Evolutionary conservation across 441 rosid species (phyloP).

Genomic region (Populus tomentosa): DNA sequence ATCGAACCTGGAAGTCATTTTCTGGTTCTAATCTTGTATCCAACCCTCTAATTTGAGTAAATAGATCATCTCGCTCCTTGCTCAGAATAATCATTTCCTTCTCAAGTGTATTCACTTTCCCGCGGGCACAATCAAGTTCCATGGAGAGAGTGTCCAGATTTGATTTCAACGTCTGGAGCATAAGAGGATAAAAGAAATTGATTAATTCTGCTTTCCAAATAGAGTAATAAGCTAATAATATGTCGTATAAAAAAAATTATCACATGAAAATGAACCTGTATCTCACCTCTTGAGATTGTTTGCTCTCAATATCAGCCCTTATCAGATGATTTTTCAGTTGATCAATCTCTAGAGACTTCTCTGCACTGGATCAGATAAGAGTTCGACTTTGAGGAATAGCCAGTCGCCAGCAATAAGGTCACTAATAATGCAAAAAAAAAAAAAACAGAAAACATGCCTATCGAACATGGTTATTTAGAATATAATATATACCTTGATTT

Average conservation of each 20-base stretch:
- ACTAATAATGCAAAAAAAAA: not conserved
- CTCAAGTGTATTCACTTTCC: constrained; percentile 28
- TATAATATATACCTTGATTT: constrained; percentile 52
- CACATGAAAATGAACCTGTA: constrained; percentile 10
- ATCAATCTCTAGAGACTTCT: constrained; percentile 52
- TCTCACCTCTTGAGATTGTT: constrained; percentile 45
- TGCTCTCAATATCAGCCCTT: constrained; percentile 33
- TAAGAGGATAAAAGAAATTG: constrained; percentile 14
- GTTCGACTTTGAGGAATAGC: not conserved
- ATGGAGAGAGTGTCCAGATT: constrained; percentile 33
- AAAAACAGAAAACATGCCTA: not conserved
- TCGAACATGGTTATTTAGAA: not conserved
- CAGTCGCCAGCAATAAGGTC: not conserved
- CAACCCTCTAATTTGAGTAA: constrained; percentile 26
- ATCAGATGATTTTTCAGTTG: constrained; percentile 41
- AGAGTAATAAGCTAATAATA: not conserved
- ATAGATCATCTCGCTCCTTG: constrained; percentile 44
- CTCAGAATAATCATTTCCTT: constrained; percentile 35
- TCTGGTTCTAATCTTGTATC: constrained; percentile 19
- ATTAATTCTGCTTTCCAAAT: constrained; percentile 1
- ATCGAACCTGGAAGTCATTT: constrained; percentile 38
- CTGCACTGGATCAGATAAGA: constrained; percentile 36
- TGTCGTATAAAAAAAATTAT: constrained; percentile 10
- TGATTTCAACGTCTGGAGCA: constrained; percentile 28
- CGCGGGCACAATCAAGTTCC: constrained; percentile 35